Evolutionary conservation across 176 grass and related monocot species (phyloP).

Genomic region (Zoysia japonica): DNA sequence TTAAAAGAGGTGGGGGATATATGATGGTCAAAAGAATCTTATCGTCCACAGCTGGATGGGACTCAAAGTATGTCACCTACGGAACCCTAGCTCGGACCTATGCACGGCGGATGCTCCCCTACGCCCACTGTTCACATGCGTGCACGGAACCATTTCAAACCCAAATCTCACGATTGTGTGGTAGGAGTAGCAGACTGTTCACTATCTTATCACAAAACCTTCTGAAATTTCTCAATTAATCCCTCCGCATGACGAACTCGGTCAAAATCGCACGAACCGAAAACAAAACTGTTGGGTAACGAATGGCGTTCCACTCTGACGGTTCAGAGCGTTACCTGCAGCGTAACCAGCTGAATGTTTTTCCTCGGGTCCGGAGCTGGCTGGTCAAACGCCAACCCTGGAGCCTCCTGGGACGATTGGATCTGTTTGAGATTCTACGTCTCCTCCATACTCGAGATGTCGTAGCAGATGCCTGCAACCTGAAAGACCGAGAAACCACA

Average conservation of each 20-base stretch:
- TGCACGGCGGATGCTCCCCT: constrained; percentile 22
- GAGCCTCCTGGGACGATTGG: background rate
- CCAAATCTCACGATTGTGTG: background rate
- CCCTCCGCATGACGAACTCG: too few species aligned
- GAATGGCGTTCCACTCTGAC: background rate
- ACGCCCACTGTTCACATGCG: background rate
- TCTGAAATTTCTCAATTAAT: too few species aligned
- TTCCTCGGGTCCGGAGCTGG: constrained; percentile 24
- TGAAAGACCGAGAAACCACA: constrained; percentile 34
- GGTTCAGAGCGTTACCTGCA: background rate
- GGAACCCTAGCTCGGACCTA: constrained; percentile 19
- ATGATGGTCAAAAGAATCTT: constrained; percentile 56
- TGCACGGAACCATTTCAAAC: background rate
- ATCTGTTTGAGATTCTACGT: constrained; percentile 29
- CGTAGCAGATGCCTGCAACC: background rate
- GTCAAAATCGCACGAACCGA: too few species aligned
- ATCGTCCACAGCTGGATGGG: constrained; percentile 43
- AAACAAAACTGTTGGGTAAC: background rate
- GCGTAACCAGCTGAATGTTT: background rate
- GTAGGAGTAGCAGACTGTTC: too few species aligned
- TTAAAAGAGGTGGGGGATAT: background rate
- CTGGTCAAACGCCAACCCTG: constrained; percentile 24
- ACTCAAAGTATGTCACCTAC: constrained; percentile 49
- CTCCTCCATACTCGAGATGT: constrained; percentile 22
- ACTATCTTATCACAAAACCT: too few species aligned